Evolutionary conservation across 129 eudicot genomes (phyloP).

Genomic region (Artemisia annua): DNA sequence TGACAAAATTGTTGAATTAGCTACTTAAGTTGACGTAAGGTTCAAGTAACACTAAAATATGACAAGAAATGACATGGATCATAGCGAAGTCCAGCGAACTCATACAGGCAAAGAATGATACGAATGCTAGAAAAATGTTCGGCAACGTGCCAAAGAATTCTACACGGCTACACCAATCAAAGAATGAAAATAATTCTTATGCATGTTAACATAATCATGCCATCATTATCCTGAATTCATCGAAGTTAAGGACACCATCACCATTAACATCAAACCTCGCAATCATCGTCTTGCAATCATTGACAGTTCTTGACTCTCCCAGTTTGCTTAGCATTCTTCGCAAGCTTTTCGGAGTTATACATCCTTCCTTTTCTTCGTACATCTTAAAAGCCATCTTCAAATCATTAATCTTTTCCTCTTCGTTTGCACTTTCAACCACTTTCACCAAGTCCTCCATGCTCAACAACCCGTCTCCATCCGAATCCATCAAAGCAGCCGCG

Average conservation of each 20-base stretch:
- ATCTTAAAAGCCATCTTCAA: too few species aligned
- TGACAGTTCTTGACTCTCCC: slow-evolving; percentile 4
- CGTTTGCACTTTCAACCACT: too few species aligned
- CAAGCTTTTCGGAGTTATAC: slow-evolving; percentile 1
- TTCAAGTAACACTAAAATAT: too few species aligned
- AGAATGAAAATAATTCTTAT: too few species aligned
- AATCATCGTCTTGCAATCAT: background rate
- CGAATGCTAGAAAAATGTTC: too few species aligned
- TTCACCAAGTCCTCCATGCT: too few species aligned
- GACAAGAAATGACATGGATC: background rate
- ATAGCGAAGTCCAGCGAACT: background rate
- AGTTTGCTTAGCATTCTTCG: too few species aligned
- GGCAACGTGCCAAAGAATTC: too few species aligned
- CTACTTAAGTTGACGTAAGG: too few species aligned
- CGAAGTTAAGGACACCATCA: background rate
- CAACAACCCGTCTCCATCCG: slow-evolving; percentile 6
- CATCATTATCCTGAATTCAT: background rate
- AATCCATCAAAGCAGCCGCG: background rate
- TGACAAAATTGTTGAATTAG: too few species aligned
- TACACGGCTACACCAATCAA: too few species aligned
- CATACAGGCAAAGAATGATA: background rate
- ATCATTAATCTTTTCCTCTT: too few species aligned
- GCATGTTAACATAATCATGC: background rate
- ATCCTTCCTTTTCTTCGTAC: background rate
- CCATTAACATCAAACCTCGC: background rate